phyloP scores from a whole-genome alignment of 2,329 filamentous ascomycete genomes.

The Cytospora piceicola region DNA sequence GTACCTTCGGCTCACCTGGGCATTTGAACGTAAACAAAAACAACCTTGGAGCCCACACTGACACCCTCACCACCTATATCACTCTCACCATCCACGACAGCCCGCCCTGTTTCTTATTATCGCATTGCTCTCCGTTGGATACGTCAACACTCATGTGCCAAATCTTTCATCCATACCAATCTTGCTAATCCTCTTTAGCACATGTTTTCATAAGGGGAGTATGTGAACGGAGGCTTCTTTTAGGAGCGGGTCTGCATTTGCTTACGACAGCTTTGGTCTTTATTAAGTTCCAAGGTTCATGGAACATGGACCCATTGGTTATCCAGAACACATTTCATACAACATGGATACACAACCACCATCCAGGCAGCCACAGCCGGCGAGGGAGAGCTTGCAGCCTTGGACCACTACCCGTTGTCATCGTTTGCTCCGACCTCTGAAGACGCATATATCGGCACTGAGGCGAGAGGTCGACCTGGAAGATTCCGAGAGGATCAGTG shows the following conservation, averaged over 20 bases:
- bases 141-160: neutral
- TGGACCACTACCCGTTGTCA: constrained; percentile 55
- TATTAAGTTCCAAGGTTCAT: constrained; percentile 14
- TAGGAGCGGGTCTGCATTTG: constrained; percentile 7
- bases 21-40: neutral
- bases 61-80: neutral
- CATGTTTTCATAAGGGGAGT: neutral
- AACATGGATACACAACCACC: constrained; percentile 2
- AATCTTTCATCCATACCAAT: neutral
- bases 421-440: constrained; percentile 51
- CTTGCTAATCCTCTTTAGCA: neutral
- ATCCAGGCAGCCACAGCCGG: neutral
- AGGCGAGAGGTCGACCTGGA: constrained; percentile 40
- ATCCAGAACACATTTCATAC: neutral
- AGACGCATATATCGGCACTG: constrained; percentile 47
- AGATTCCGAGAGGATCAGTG: neutral
- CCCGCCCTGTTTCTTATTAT: too few species aligned
- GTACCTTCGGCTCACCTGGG: neutral
- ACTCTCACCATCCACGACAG: neutral
- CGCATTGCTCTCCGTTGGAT: neutral
- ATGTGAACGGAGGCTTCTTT: neutral
- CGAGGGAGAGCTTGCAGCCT: constrained; percentile 34
- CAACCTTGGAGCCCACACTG: neutral
- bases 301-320: constrained; percentile 22
- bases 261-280: constrained; percentile 7